Evolutionary conservation across 2,329 filamentous ascomycete genomes (phyloP).

Genomic region (Tolypocladium pustulatum): DNA sequence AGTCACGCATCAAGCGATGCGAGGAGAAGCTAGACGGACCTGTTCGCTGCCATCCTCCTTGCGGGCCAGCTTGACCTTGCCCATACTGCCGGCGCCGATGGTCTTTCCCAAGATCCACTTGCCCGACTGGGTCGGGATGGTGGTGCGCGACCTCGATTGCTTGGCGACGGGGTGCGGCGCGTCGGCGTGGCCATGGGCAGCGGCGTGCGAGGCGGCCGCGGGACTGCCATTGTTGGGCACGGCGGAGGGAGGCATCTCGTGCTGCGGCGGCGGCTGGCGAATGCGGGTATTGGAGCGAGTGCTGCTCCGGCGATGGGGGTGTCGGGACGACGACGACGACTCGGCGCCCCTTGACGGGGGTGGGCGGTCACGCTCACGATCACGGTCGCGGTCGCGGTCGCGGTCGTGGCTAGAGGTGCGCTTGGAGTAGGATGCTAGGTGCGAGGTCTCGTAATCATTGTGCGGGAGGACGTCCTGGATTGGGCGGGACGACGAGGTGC

Average conservation of each 20-base stretch:
- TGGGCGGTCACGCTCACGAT: slow-evolving; percentile 11
- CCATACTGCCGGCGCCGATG: slow-evolving; percentile 96
- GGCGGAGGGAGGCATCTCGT: slow-evolving; percentile 40
- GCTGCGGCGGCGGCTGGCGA: slow-evolving; percentile 10
- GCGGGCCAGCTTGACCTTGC: slow-evolving; percentile 92
- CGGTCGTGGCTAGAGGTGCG: slow-evolving; percentile 57
- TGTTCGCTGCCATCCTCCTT: slow-evolving; percentile 86
- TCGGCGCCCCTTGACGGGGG: slow-evolving; percentile 43
- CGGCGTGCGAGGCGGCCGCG: slow-evolving; percentile 36
- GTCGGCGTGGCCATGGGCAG: slow-evolving; percentile 24
- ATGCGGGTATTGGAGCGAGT: slow-evolving; percentile 33
- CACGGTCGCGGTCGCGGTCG: slow-evolving; percentile 16
- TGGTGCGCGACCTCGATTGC: slow-evolving; percentile 56
- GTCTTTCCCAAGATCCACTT: slow-evolving; percentile 96
- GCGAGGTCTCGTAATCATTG: slow-evolving; percentile 64
- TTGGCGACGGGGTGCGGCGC: slow-evolving; percentile 31
- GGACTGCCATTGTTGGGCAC: slow-evolving; percentile 43
- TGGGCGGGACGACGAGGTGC: slow-evolving; percentile 30
- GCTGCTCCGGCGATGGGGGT: slow-evolving; percentile 37
- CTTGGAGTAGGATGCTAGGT: slow-evolving; percentile 49
- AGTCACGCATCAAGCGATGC: background rate
- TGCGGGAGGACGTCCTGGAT: slow-evolving; percentile 37
- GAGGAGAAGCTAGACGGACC: slow-evolving; percentile 38
- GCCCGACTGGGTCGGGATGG: slow-evolving; percentile 80
- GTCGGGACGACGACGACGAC: slow-evolving; percentile 27